Percentiles rank a stretch among this genome's conserved stretches.
These are phyloP conservation scores for Xerocomus amazonicus DNA, from an alignment of 1,284 basidiomycete species.

Conservation along the genomic window DNA sequence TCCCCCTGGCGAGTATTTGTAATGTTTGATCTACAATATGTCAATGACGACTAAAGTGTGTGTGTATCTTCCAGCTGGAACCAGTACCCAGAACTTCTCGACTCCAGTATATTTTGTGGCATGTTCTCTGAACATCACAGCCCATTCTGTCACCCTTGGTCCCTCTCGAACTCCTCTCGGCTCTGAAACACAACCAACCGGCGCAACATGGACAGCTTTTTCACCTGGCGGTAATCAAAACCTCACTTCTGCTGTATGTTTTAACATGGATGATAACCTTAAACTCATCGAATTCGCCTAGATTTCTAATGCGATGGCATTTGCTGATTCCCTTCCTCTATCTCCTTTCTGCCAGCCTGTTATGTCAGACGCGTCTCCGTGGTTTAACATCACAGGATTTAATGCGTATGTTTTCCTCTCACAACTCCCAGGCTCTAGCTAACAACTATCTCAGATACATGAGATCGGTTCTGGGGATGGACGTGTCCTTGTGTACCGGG, in stretches of 20 bases:
- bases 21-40: neutral
- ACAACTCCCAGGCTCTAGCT: neutral
- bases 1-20: neutral
- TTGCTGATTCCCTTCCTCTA: neutral
- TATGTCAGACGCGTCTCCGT: neutral
- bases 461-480: neutral
- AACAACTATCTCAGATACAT: neutral
- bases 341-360: neutral
- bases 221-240: neutral
- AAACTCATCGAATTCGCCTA: neutral
- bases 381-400: neutral
- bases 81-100: neutral
- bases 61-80: neutral
- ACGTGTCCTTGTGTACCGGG: neutral
- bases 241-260: neutral
- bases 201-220: neutral
- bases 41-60: neutral
- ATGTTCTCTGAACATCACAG: neutral
- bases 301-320: neutral
- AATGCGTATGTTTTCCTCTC: neutral
- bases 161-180: neutral
- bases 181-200: neutral
- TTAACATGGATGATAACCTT: neutral
- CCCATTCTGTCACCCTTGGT: neutral
- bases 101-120: neutral